Conservation (phyloP, 2,329 filamentous ascomycete genomes). For the Aspergillus tubingensis region DNA sequence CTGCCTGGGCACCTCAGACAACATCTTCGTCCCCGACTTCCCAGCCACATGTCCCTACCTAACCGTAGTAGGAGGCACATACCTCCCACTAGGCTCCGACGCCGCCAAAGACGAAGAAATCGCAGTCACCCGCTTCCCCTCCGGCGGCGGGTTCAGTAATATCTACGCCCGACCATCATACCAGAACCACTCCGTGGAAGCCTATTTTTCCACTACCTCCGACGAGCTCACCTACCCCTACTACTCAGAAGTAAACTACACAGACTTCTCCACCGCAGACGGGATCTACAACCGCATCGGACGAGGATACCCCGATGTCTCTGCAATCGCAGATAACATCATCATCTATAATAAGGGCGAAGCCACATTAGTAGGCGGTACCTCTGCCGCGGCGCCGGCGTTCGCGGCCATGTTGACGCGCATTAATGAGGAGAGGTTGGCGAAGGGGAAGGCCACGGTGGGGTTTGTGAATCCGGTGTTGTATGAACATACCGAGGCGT, state of each 20-base stretch:
- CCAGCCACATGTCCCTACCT: constrained; percentile 37
- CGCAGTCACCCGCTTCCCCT: constrained; percentile 40
- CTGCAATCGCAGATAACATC: constrained; percentile 41
- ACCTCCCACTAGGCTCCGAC: constrained; percentile 34
- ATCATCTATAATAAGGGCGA: constrained; percentile 29
- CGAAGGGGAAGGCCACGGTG: constrained; percentile 51
- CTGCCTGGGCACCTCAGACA: constrained; percentile 37
- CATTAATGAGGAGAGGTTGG: constrained; percentile 57
- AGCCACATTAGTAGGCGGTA: constrained; percentile 31
- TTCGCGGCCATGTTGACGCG: constrained; percentile 58
- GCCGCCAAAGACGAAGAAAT: constrained; percentile 36
- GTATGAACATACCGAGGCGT: constrained; percentile 33
- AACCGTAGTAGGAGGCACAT: constrained; percentile 44
- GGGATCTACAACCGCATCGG: constrained; percentile 40
- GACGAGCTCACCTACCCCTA: constrained; percentile 27
- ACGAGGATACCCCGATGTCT: constrained; percentile 39
- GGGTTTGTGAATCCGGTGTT: constrained; percentile 57
- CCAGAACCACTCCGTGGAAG: constrained; percentile 39
- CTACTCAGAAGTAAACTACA: constrained; percentile 36
- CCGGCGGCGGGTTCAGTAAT: constrained; percentile 48
- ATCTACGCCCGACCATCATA: constrained; percentile 44
- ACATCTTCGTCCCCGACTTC: constrained; percentile 42
- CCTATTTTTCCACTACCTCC: constrained; percentile 35
- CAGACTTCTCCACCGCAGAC: constrained; percentile 28
- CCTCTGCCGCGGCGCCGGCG: constrained; percentile 55